Conservation (phyloP, 192 early-diverging fungal genomes). For the Mortierella antarctica region DNA sequence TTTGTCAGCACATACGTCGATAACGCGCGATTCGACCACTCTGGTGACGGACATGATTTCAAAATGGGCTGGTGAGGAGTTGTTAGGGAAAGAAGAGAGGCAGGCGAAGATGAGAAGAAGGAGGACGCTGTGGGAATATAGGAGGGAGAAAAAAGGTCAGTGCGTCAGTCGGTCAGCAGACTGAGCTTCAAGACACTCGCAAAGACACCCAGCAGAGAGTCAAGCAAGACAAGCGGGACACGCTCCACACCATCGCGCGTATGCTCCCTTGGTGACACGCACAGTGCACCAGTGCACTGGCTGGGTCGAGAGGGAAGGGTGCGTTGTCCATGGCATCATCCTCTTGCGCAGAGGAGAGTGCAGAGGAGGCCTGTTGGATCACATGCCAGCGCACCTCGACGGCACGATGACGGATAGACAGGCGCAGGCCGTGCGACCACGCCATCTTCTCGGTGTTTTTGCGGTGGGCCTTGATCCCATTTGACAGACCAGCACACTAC, state of each 20-base stretch:
- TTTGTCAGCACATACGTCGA: constrained; percentile 10
- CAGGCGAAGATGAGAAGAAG: not conserved
- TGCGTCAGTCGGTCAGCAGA: too few relatives aligned
- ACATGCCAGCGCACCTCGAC: constrained; percentile 3
- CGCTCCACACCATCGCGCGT: too few relatives aligned
- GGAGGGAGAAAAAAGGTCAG: not conserved
- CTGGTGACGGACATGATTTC: constrained; percentile 37
- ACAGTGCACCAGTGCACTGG: not conserved
- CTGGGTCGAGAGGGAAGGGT: not conserved
- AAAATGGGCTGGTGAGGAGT: not conserved
- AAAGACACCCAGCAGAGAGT: too few relatives aligned
- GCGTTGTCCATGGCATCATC: not conserved
- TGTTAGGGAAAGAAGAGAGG: not conserved
- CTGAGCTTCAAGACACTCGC: too few relatives aligned
- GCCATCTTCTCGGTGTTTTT: constrained; percentile 42
- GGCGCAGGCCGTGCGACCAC: constrained; percentile 9
- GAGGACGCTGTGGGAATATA: not conserved
- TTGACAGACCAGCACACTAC: too few relatives aligned
- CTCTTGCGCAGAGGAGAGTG: not conserved
- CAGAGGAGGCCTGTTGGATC: not conserved
- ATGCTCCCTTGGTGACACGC: not conserved
- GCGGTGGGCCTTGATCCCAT: not conserved
- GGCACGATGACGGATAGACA: not conserved
- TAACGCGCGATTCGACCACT: constrained; percentile 41
- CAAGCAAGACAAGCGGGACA: too few relatives aligned